Percentiles rank a stretch among this genome's conserved stretches.
phyloP scores from a whole-genome alignment of 2,329 filamentous ascomycete species.

The Botryosphaeria dothidea region DNA sequence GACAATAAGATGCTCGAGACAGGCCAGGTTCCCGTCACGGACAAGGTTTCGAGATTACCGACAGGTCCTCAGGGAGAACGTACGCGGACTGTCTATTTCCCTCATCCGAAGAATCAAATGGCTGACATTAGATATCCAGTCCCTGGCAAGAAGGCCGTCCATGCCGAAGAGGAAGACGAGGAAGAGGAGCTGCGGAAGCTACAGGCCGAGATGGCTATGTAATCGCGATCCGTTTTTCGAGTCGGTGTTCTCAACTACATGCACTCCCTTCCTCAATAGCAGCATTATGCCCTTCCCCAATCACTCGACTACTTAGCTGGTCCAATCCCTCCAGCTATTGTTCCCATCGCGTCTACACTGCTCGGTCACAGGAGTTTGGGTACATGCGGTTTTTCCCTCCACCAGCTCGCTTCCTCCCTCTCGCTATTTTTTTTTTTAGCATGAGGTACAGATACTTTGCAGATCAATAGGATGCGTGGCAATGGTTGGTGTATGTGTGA shows the following conservation, averaged over 20 bases:
- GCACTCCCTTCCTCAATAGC: neutral
- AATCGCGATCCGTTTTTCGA: constrained; percentile 20
- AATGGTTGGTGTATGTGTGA: neutral
- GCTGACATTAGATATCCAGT: constrained; percentile 29
- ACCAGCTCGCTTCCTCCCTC: neutral
- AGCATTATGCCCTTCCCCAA: neutral
- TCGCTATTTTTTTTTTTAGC: neutral
- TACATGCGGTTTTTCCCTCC: neutral
- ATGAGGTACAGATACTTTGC: neutral
- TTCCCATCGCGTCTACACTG: neutral
- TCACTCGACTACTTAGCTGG: neutral
- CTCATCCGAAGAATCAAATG: neutral
- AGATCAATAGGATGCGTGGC: neutral
- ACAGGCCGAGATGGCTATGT: constrained; percentile 98
- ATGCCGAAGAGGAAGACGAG: constrained; percentile 82
- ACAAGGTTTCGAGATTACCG: constrained; percentile 76
- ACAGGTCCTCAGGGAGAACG: constrained; percentile 72
- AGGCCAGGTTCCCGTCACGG: constrained; percentile 77
- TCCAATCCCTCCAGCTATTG: neutral
- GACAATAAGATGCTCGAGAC: constrained; percentile 94
- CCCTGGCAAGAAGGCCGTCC: constrained; percentile 48
- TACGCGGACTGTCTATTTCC: constrained; percentile 53
- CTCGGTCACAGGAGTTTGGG: constrained; percentile 11
- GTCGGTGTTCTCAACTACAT: neutral
- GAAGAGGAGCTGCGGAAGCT: constrained; percentile 91